phyloP scores from a whole-genome alignment of 768 basidiomycete genomes.

The Kockovaella imperatae region DNA sequence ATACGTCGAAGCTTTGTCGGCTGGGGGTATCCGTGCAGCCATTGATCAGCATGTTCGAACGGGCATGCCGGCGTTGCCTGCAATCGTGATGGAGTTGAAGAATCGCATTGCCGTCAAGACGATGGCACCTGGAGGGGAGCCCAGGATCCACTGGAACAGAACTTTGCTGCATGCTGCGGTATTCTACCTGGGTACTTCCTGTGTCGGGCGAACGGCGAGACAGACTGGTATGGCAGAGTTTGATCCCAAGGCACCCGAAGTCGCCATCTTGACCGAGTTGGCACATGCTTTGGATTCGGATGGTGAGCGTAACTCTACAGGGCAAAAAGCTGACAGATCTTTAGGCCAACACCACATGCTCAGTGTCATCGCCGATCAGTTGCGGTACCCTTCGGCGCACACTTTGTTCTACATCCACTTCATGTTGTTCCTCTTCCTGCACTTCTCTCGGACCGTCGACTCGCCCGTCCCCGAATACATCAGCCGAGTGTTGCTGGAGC shows the following conservation, averaged over 20 bases:
- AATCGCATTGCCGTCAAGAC: constrained; percentile 60
- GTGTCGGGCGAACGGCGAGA: constrained; percentile 79
- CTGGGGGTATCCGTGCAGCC: constrained; percentile 64
- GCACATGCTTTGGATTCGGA: constrained; percentile 78
- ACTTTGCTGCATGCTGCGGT: constrained; percentile 87
- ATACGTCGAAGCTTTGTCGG: constrained; percentile 73
- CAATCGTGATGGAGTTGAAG: constrained; percentile 65
- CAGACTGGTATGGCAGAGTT: constrained; percentile 75
- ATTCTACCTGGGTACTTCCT: constrained; percentile 90
- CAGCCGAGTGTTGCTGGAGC: constrained; percentile 69
- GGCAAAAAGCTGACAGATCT: constrained; percentile 2
- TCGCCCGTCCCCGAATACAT: constrained; percentile 53
- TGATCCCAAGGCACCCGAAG: constrained; percentile 71
- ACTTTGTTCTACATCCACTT: constrained; percentile 96
- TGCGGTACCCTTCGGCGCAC: constrained; percentile 97
- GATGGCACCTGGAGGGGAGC: constrained; percentile 36
- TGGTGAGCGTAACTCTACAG: constrained; percentile 52
- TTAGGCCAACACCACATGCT: constrained; percentile 90
- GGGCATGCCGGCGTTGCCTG: constrained; percentile 45
- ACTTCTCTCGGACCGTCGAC: constrained; percentile 15
- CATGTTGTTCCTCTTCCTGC: constrained; percentile 71
- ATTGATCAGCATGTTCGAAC: constrained; percentile 78
- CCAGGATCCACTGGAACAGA: constrained; percentile 67
- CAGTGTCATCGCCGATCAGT: constrained; percentile 83
- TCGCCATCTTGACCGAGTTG: constrained; percentile 73